Conservation (phyloP, 768 basidiomycete species). For the Lanmaoa pseudosensibilis region DNA sequence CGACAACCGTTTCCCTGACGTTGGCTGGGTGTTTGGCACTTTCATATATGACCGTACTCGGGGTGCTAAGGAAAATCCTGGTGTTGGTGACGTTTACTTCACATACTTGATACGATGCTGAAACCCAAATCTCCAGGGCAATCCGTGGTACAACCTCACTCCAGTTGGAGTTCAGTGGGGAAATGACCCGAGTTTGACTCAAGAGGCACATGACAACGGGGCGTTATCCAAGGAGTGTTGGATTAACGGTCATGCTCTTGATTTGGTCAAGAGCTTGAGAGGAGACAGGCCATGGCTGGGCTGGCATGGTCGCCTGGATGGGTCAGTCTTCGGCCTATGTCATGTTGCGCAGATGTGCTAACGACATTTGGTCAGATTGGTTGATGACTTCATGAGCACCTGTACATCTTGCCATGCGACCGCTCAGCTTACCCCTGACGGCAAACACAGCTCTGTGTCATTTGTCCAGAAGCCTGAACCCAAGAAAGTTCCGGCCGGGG, state of each 20-base stretch:
- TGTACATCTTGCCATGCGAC: neutral
- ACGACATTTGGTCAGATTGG: neutral
- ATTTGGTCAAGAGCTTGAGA: neutral
- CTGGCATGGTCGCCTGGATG: neutral
- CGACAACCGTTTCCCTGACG: no score
- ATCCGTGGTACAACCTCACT: neutral
- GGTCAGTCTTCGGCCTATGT: neutral
- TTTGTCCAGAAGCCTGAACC: neutral
- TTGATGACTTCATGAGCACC: neutral
- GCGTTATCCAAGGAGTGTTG: neutral
- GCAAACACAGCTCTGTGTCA: neutral
- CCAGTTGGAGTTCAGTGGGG: constrained; percentile 5
- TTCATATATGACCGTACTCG: neutral
- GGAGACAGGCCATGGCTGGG: neutral
- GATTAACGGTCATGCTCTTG: neutral
- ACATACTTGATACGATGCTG: neutral
- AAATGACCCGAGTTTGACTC: neutral
- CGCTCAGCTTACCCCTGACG: neutral
- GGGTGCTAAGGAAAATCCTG: neutral
- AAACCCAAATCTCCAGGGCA: neutral
- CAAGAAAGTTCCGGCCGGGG: neutral
- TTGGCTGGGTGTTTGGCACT: constrained; percentile 1
- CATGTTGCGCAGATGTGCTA: neutral
- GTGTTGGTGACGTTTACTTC: neutral
- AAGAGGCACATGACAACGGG: neutral